phyloP scores from a whole-genome alignment of 768 basidiomycete genomes.

The Peribolospora kevripleyi region DNA sequence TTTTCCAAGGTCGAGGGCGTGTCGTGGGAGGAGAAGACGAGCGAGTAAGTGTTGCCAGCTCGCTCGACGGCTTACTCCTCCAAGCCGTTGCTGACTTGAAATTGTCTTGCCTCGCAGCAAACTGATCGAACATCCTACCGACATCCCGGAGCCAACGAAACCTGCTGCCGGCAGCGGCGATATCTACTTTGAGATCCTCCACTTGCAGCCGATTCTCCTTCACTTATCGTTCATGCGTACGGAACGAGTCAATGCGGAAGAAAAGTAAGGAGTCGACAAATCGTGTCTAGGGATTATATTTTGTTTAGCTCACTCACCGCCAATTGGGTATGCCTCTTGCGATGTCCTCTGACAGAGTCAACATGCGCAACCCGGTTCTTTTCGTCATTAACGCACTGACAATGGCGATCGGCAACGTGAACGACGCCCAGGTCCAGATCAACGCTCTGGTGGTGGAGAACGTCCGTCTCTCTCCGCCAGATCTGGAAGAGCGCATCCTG shows the following conservation, averaged over 20 bases:
- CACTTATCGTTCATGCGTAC: constrained; percentile 93
- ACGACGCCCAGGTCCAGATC: constrained; percentile 78
- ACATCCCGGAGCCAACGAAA: constrained; percentile 25
- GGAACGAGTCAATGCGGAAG: constrained; percentile 72
- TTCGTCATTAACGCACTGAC: constrained; percentile 82
- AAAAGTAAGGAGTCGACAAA: constrained; percentile 37
- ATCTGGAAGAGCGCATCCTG: constrained; percentile 56
- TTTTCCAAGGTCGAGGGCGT: constrained; percentile 74
- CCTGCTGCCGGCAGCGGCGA: constrained; percentile 34
- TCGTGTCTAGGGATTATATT: neutral
- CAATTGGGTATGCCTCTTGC: neutral
- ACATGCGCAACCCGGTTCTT: constrained; percentile 59
- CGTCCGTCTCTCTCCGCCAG: constrained; percentile 62
- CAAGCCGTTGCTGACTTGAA: neutral
- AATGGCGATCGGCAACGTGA: constrained; percentile 91
- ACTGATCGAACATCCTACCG: constrained; percentile 51
- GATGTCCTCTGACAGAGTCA: constrained; percentile 10
- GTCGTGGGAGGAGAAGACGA: constrained; percentile 54
- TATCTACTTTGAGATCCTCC: constrained; percentile 83
- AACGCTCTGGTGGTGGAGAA: constrained; percentile 88
- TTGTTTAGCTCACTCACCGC: neutral
- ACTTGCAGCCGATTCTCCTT: constrained; percentile 78
- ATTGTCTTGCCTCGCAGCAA: constrained; percentile 24
- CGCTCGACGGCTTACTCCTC: neutral
- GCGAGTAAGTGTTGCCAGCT: constrained; percentile 35